These are phyloP conservation scores for Quillaja saponaria DNA, from an alignment of 306 rosid species.

Conservation along the genomic window DNA sequence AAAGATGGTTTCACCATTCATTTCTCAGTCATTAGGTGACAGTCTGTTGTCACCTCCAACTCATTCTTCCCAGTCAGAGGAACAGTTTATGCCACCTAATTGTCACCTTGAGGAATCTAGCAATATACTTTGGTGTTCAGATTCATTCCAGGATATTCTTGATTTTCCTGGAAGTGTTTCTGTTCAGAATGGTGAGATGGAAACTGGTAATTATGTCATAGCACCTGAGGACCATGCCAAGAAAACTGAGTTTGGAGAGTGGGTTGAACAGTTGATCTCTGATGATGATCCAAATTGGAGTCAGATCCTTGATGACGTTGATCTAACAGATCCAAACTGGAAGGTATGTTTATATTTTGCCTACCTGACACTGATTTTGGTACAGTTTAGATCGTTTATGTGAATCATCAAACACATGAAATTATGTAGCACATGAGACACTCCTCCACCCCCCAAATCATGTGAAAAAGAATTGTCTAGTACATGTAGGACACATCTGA, in stretches of 20 bases:
- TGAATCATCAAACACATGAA: neutral
- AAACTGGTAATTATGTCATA: constrained; percentile 43
- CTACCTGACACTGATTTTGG: constrained; percentile 13
- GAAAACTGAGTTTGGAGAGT: constrained; percentile 61
- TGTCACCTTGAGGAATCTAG: constrained; percentile 43
- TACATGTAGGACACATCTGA: constrained; percentile 15
- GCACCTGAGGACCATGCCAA: constrained; percentile 47
- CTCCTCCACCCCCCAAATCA: too few species aligned
- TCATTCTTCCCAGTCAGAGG: constrained; percentile 43
- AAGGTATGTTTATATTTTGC: constrained; percentile 47
- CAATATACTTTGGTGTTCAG: constrained; percentile 63
- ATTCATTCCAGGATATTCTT: constrained; percentile 57
- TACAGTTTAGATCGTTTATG: constrained; percentile 12
- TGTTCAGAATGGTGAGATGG: constrained; percentile 56
- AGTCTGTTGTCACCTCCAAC: constrained; percentile 34
- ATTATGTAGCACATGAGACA: neutral
- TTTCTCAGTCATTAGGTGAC: constrained; percentile 45
- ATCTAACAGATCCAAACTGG: constrained; percentile 47
- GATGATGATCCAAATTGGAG: constrained; percentile 70
- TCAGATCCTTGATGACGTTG: constrained; percentile 62
- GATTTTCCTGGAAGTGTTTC: constrained; percentile 53
- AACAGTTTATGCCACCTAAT: constrained; percentile 42
- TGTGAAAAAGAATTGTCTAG: neutral
- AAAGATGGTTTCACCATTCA: constrained; percentile 48
- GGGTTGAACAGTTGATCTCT: constrained; percentile 74